Percentiles rank a stretch among this genome's conserved stretches.
Conservation (phyloP, 176 grass and related monocot species). For the Carex scoparia region DNA sequence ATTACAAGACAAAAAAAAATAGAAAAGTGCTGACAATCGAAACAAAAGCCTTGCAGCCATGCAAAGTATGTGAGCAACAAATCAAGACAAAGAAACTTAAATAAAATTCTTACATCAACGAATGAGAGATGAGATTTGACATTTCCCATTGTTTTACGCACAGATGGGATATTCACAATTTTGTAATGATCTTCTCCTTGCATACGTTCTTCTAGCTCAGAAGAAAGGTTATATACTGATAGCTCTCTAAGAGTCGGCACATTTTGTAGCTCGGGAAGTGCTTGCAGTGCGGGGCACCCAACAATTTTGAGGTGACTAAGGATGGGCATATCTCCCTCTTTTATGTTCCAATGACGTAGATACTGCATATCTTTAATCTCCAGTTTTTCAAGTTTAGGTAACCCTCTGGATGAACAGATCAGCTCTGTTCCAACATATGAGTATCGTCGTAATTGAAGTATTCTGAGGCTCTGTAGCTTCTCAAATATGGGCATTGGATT, state of each 20-base stretch:
- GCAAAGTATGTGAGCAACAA: no score
- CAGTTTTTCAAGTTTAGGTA: neutral
- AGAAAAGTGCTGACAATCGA: no score
- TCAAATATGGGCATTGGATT: neutral
- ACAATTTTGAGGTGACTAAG: neutral
- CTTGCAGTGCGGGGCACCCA: neutral
- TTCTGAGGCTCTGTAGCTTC: neutral
- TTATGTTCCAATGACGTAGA: neutral
- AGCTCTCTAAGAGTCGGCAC: neutral
- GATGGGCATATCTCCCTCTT: neutral
- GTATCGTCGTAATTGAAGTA: neutral
- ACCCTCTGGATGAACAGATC: neutral
- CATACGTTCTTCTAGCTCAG: neutral
- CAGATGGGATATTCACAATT: no score
- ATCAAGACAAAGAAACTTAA: no score
- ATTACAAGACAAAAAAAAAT: no score
- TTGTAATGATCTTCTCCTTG: no score
- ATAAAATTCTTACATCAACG: no score
- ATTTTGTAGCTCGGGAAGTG: no score
- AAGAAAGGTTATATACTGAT: neutral
- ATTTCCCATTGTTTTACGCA: no score
- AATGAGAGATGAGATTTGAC: no score
- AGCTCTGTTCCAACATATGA: neutral
- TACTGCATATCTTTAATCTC: fast-evolving
- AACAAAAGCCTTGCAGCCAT: no score